Conservation (phyloP, 2,329 filamentous ascomycete species). For the Pseudogymnoascus sp. region DNA sequence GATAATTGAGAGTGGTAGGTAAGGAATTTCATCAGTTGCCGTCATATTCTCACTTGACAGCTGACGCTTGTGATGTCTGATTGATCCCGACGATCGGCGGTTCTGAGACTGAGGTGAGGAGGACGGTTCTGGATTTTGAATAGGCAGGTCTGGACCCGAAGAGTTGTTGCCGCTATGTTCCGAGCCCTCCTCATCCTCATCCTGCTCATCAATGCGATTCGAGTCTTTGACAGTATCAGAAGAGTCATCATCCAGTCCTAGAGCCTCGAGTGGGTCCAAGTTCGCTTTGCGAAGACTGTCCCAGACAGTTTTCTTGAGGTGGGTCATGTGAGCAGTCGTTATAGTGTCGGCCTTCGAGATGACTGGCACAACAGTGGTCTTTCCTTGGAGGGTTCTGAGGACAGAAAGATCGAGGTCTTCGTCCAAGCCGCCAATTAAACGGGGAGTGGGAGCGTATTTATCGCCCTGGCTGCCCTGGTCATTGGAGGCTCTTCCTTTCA, state of each 20-base stretch:
- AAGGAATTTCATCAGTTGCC: constrained; percentile 52
- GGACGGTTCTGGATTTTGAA: constrained; percentile 22
- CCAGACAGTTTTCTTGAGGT: constrained; percentile 86
- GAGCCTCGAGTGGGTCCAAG: constrained; percentile 78
- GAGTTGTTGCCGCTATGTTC: constrained; percentile 24
- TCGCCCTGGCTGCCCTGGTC: constrained; percentile 42
- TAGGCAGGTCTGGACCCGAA: constrained; percentile 33
- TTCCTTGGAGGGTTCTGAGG: constrained; percentile 77
- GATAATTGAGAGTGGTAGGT: constrained; percentile 84
- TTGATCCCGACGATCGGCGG: constrained; percentile 26
- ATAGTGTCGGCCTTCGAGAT: constrained; percentile 96
- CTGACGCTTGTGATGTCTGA: constrained; percentile 24
- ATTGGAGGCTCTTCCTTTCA: constrained; percentile 47
- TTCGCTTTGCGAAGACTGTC: constrained; percentile 77
- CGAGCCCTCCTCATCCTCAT: constrained; percentile 25
- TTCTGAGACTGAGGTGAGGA: constrained; percentile 34
- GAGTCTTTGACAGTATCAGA: constrained; percentile 47
- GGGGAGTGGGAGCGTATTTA: constrained; percentile 37
- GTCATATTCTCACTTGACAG: constrained; percentile 36
- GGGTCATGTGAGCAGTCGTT: constrained; percentile 88
- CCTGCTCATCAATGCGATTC: constrained; percentile 38
- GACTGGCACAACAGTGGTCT: constrained; percentile 91
- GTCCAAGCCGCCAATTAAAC: constrained; percentile 64
- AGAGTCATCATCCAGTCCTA: constrained; percentile 72
- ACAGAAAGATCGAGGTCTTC: constrained; percentile 88